Evolutionary conservation across 306 rosid genomes (phyloP), one percentile per base, ranked within the genome.

Genomic region (Lathyrus oleraceus): DNA sequence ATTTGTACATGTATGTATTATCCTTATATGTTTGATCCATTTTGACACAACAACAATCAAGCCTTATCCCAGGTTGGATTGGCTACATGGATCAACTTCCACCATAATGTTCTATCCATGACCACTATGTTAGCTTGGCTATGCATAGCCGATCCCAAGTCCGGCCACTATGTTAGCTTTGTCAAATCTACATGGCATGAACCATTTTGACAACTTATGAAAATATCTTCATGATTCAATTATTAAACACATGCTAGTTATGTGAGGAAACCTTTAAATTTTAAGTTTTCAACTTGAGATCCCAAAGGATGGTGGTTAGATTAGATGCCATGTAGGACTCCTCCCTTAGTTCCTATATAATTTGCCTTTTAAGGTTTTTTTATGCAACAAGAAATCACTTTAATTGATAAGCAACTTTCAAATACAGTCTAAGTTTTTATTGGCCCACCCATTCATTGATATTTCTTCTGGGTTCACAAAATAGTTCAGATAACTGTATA

Each of bases 241-340:
- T 28, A 52, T 52, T 32, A 61, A 64, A 67, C 63, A 48, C 27
- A 39, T 4, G 0, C 3, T 3, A 8, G n/a, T n/a, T n/a, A 15
- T 60, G 57, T 28, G 43, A 61, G 52, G 53, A 49, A 61, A 58
- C 58, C 21, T 43, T 48, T 5, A n/a, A 32, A 65, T 54, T 54
- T 10, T 9, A 23, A 21, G 49, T 44, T 23, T 45, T 61, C 27
- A 62, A 61, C 47, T 14, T 10, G 15, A 47, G 76, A 67, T 67
- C 47, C 44, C 8, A 32, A 43, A 19, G 12, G 32, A 19, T 78
- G 52, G 42, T 60, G 60, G 16, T 15, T 67, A 30, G 59, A n/a
- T 59, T 10, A 61, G 12, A 67, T 72, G n/a, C 10, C 4, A 32
- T 48, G 4, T 25, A 52, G 8, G 1, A 32, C 8, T 32, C 38